Conservation (phyloP, 768 basidiomycete genomes). For the Amanita brunnescens region DNA sequence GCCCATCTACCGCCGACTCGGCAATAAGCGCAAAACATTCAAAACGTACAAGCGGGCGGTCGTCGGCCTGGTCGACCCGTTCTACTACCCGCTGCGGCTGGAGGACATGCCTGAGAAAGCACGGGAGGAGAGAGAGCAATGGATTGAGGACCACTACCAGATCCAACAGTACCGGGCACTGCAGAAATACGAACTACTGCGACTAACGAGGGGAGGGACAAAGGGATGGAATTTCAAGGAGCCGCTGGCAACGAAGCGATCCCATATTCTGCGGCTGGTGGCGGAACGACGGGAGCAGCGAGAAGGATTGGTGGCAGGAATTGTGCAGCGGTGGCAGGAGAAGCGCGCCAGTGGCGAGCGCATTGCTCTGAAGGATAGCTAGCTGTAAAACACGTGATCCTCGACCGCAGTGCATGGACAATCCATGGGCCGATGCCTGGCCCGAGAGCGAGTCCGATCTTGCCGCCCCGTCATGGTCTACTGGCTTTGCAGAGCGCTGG, state of each 20-base stretch:
- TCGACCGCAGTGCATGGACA: constrained; percentile 48
- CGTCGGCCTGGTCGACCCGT: constrained; percentile 86
- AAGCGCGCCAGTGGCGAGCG: constrained; percentile 24
- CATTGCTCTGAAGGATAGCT: constrained; percentile 9
- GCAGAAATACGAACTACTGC: constrained; percentile 30
- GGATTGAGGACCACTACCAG: constrained; percentile 56
- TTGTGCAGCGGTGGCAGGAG: constrained; percentile 26
- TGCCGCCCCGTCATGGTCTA: constrained; percentile 51
- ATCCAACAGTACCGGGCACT: constrained; percentile 28
- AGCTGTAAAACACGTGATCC: constrained; percentile 3
- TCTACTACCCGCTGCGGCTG: constrained; percentile 80
- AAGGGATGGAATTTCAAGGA: constrained; percentile 35
- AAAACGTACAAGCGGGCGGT: constrained; percentile 86
- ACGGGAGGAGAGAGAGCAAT: constrained; percentile 45
- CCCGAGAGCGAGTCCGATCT: constrained; percentile 46
- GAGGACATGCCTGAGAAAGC: constrained; percentile 68
- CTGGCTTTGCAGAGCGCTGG: constrained; percentile 37
- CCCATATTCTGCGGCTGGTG: constrained; percentile 35
- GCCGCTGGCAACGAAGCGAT: constrained; percentile 34
- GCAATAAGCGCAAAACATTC: constrained; percentile 25
- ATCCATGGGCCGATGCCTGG: constrained; percentile 62
- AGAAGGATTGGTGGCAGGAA: constrained; percentile 28
- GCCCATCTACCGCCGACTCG: constrained; percentile 30
- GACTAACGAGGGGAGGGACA: constrained; percentile 29
- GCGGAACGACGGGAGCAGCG: constrained; percentile 33